Evolutionary conservation across 2,329 filamentous ascomycete species (phyloP), one percentile per base, ranked within the genome.

Genomic region (Talaromyces piceae): DNA sequence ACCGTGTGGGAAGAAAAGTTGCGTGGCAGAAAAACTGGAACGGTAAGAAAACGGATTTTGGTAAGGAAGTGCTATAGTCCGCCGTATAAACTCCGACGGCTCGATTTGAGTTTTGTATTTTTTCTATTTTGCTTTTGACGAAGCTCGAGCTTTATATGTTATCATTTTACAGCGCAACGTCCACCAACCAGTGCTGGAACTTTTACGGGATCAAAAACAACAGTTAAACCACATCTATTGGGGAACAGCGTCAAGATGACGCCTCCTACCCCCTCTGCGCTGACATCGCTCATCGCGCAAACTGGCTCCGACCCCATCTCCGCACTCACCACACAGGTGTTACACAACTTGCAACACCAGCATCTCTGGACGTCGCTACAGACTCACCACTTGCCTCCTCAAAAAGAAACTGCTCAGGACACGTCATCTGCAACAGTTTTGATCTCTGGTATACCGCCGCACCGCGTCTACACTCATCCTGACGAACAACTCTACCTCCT

Each of bases 301-400:
- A 57, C 63, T 46, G 37, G 54, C 33, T 55, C 58, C 30, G 54
- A 58, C 37, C 63, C 68, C 4, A 54, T 61, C 52, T 59, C 65
- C 59, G 69, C 77, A 54, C 76, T 82, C 53, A 76, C 80, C 7
- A 65, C 77, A 45, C 79, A 83, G 64, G 73, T 83, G 58, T 72
- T 78, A 45, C 81, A 85, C 68, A 84, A 84, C 65, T 78, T 85
- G 57, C 74, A 78, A 62, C 72, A 82, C 66, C 80, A 84, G 62
- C 81, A 85, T 63, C 67, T 74, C 31, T 85, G 81, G 81, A 76
- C 77, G 30, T 70, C 72, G 27, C 68, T 84, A n/a, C 68, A 69
- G 50, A 66, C 79, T 47, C 77, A 82, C 63, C 22, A 46, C 18
- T 18, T 37, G 16, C 11, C 50, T 46, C 39, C 41, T 25, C 12